Base-by-base conservation (phyloP, 495 filamentous ascomycete genomes). In the Wilcoxina mikolae region DNA sequence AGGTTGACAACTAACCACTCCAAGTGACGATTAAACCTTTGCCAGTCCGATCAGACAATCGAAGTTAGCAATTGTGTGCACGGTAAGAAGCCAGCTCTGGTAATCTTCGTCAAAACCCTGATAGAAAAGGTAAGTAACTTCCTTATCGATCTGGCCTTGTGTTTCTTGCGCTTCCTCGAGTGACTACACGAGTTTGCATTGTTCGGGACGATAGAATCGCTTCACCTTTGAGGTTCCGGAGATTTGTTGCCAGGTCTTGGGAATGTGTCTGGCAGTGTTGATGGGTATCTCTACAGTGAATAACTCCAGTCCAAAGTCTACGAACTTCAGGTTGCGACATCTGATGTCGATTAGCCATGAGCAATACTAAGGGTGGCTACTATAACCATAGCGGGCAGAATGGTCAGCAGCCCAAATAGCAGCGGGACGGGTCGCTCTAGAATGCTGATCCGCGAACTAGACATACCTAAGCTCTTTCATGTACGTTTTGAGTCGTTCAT, bases 31-130 rank as follows among this genome's bases (percentile, higher is more conserved):
- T 0, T 93, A 96, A 5, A 90, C 82, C 67, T 85, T 94, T 11
- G 91, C 85, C 44, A 99, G 73, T 63, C 85, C 87, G 65, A 95
- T 87, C 20, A 99, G 71, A 68, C 93, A 99, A 70, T 99, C 93
- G 2, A 99, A 78, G 60, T 95, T 87, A 7, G 93, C 80, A 43
- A 94, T 75, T 64, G 95, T 80, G 57, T 82, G 83, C 42, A 95
- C 82, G 33, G 89, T 84, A 42, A 79, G 78, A 29, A 95, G 74
- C 93, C 93, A 99, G 17, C 71, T 78, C 18, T 73, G 69, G 65
- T 96, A 95, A 56, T 94, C 76, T 53, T 85, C 72, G 61, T 95
- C 91, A 63, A 99, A 96, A 11, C 84, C 79, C 52, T 76, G 76
- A 66, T 82, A 95, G 73, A 99, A 87, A 42, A 87, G 77, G 7